These are phyloP conservation scores for Delitschia confertaspora DNA, from an alignment of 495 filamentous ascomycete species.

Conservation along the genomic window DNA sequence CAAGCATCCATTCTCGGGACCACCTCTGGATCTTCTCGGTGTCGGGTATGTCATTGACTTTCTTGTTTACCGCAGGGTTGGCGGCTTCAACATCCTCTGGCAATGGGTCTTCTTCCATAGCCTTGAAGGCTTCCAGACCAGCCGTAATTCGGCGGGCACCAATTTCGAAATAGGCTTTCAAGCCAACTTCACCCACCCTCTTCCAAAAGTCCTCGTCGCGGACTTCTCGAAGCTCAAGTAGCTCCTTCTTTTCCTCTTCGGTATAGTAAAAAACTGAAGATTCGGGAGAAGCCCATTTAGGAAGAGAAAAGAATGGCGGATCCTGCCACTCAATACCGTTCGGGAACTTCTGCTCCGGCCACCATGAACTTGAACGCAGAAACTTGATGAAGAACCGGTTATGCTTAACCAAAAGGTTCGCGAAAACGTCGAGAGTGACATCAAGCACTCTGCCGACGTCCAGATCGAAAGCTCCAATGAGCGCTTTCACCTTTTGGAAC, in stretches of 20 bases:
- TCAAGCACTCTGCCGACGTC: constrained; percentile 92
- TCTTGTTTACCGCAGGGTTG: constrained; percentile 13
- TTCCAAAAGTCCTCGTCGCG: constrained; percentile 78
- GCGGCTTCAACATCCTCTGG: constrained; percentile 10
- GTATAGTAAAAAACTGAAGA: constrained; percentile 47
- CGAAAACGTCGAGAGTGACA: constrained; percentile 82
- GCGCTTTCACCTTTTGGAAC: constrained; percentile 73
- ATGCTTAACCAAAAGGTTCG: constrained; percentile 72
- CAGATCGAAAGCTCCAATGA: constrained; percentile 87
- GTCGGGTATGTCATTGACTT: constrained; percentile 18
- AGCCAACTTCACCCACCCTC: constrained; percentile 53
- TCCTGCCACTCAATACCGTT: constrained; percentile 36
- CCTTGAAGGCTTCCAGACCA: constrained; percentile 7
- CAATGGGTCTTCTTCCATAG: constrained; percentile 7
- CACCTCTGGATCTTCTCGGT: constrained; percentile 33
- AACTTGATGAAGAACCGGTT: constrained; percentile 90
- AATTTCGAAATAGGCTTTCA: constrained; percentile 77
- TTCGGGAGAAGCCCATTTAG: constrained; percentile 71
- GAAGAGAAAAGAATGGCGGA: constrained; percentile 41
- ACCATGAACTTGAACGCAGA: constrained; percentile 88
- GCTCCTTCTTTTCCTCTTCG: constrained; percentile 54
- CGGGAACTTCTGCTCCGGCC: constrained; percentile 58
- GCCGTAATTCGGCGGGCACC: constrained; percentile 30
- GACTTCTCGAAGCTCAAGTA: constrained; percentile 43
- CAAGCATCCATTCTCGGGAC: constrained; percentile 60